These are phyloP conservation scores for Teratosphaeria destructans DNA, from an alignment of 2,329 filamentous ascomycete species.

Conservation along the genomic window DNA sequence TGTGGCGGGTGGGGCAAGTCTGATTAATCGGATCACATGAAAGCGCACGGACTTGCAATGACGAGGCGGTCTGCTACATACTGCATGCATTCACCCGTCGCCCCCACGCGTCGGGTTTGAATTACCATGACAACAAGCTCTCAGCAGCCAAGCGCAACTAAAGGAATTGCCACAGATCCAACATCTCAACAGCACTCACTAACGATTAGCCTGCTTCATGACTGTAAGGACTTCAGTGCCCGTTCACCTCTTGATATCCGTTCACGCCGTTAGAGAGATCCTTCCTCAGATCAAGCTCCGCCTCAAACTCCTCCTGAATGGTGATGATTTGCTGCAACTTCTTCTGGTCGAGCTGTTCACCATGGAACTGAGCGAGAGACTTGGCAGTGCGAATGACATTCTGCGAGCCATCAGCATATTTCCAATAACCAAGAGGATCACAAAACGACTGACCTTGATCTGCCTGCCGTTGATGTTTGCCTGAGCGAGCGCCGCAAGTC, in stretches of 20 bases:
- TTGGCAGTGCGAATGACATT: constrained; percentile 21
- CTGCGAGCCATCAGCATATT: background rate
- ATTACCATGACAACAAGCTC: no score
- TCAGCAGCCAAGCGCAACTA: no score
- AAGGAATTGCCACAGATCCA: no score
- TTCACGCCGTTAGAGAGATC: background rate
- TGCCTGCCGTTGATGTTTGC: constrained; percentile 20
- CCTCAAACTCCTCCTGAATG: constrained; percentile 19
- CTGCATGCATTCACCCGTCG: no score
- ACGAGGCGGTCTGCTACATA: no score
- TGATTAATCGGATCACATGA: background rate
- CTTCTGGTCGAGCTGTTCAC: constrained; percentile 11
- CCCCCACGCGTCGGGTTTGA: no score
- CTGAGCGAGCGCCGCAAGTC: constrained; percentile 10
- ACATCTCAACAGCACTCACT: background rate
- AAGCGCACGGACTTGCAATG: background rate
- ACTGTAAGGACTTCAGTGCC: background rate
- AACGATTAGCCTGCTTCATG: background rate
- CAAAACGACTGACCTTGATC: constrained; percentile 12
- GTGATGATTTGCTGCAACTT: constrained; percentile 18
- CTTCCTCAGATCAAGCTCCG: background rate
- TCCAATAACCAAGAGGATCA: constrained; percentile 9
- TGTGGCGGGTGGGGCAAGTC: background rate
- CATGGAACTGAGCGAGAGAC: constrained; percentile 15
- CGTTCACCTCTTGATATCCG: background rate